Base-by-base conservation (phyloP, 2,329 filamentous ascomycete species). In the Cercospora brassicicola region DNA sequence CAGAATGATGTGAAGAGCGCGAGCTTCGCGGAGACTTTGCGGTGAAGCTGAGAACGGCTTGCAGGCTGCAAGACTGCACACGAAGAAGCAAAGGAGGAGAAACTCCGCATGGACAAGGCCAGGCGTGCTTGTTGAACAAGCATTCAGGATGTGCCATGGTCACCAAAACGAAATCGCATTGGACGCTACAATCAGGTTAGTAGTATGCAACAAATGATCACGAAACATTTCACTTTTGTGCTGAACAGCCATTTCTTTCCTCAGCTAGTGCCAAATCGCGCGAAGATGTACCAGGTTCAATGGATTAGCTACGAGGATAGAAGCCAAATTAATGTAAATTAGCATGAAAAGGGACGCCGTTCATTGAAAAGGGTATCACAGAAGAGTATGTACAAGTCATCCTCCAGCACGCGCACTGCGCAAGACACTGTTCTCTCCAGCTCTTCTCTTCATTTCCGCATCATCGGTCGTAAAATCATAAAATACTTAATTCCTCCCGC, bases 171-270 rank as follows among this genome's bases (percentile, higher is more conserved):
- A n/a, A n/a, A n/a, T n/a, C n/a, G n/a, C n/a, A n/a, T n/a, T n/a
- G 18, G 10, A 48, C 45, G 62, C 62, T 59, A 64, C 33, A 7
- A 59, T 45, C 55, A 59, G 51, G 62, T 64, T 39, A 64, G 62
- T 64, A 64, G 62, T 53, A 57, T 51, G 42, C 23, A 45, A 15
- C 36, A 53, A 62, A 28, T 20, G 18, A 53, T 13, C 15, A 30
- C 36, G 23, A 28, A 23, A 36, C 13, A n/a, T 51, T 45, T 18
- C 45, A 62, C n/a, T 61, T n/a, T 31, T 62, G 59, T 48, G 56
- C 36, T 62, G 42, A 48, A 48, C 59, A 26, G 45, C 2, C 20
- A 6, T 26, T 26, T 33, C 59, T 31, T 55, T 70, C 36, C 11
- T 67, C 15, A 63, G 60, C 31, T 53, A 68, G 18, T 11, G 45